Evolutionary conservation across 805 yeast species (phyloP).

Genomic region (Kuraishia ogatae): DNA sequence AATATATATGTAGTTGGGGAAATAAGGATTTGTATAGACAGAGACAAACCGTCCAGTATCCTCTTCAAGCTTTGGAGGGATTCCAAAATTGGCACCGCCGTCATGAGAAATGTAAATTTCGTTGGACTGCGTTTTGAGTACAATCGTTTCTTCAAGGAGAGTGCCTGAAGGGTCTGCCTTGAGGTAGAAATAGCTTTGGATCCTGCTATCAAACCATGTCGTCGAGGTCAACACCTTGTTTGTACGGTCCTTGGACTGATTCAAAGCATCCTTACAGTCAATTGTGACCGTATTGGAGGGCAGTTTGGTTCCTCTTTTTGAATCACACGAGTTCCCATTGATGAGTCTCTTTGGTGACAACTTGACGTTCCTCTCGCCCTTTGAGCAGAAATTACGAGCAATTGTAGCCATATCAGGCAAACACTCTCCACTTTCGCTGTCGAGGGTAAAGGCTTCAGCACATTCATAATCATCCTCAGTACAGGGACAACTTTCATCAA

Average conservation of each 20-base stretch:
- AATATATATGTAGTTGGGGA: slow-evolving; percentile 47
- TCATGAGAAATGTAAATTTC: slow-evolving; percentile 60
- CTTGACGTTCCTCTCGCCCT: slow-evolving; percentile 10
- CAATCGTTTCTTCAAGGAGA: slow-evolving; percentile 51
- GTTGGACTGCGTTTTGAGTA: slow-evolving; percentile 46
- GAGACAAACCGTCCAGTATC: slow-evolving; percentile 34
- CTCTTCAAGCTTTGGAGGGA: slow-evolving; percentile 19
- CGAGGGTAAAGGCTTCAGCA: slow-evolving; percentile 33
- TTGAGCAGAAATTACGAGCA: slow-evolving; percentile 14
- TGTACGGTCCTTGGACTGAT: neutral
- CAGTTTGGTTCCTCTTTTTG: neutral
- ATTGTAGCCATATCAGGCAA: slow-evolving; percentile 19
- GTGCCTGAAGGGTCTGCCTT: slow-evolving; percentile 36
- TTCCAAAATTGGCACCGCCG: slow-evolving; percentile 47
- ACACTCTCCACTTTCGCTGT: slow-evolving; percentile 35
- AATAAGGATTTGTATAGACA: slow-evolving; percentile 54
- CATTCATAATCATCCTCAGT: slow-evolving; percentile 65
- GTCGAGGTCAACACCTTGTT: slow-evolving; percentile 1
- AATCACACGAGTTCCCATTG: slow-evolving; percentile 18
- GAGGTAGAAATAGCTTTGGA: slow-evolving; percentile 56
- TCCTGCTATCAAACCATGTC: slow-evolving; percentile 13
- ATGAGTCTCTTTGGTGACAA: slow-evolving; percentile 16
- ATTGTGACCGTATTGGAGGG: neutral
- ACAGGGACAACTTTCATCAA: slow-evolving; percentile 57
- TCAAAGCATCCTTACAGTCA: neutral